Percentiles rank a stretch among this genome's conserved stretches.
These are phyloP conservation scores for Sporothrix variecibatus DNA, from an alignment of 2,329 filamentous ascomycete genomes.

Conservation along the genomic window DNA sequence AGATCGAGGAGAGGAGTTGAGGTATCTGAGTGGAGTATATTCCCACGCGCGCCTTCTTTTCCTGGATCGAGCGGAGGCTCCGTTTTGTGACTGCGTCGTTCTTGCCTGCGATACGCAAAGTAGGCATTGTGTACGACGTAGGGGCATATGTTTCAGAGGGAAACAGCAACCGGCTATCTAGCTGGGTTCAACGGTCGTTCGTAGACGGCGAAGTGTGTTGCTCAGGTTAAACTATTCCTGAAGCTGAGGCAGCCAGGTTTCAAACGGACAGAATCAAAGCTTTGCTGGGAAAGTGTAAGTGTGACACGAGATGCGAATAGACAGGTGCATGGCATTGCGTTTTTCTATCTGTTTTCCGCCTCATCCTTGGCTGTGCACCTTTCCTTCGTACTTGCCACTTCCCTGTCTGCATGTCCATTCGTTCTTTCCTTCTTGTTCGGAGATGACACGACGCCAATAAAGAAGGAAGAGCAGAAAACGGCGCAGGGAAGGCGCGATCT, in stretches of 20 bases:
- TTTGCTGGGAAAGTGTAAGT: no score
- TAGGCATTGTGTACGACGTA: background rate
- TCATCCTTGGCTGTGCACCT: background rate
- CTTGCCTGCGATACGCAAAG: background rate
- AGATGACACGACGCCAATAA: slow-evolving; percentile 28
- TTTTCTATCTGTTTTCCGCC: background rate
- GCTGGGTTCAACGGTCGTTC: slow-evolving; percentile 2
- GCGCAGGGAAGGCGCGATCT: slow-evolving; percentile 15
- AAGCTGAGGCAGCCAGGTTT: background rate
- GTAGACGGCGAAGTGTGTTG: background rate
- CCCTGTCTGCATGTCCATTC: slow-evolving; percentile 9
- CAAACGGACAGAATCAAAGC: background rate
- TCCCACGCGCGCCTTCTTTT: background rate
- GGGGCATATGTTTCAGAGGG: background rate
- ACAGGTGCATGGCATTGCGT: background rate
- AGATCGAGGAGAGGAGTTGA: slow-evolving; percentile 5
- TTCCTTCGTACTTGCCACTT: slow-evolving; percentile 17
- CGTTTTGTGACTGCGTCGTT: background rate
- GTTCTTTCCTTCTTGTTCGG: slow-evolving; percentile 20
- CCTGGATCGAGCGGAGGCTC: background rate
- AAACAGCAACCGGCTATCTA: background rate
- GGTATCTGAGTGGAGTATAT: background rate
- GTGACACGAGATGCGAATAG: slow-evolving; percentile 8
- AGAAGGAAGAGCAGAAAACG: background rate
- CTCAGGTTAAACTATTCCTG: background rate